Evolutionary conservation across 768 basidiomycete species (phyloP).

Genomic region (Lepiota venenata): DNA sequence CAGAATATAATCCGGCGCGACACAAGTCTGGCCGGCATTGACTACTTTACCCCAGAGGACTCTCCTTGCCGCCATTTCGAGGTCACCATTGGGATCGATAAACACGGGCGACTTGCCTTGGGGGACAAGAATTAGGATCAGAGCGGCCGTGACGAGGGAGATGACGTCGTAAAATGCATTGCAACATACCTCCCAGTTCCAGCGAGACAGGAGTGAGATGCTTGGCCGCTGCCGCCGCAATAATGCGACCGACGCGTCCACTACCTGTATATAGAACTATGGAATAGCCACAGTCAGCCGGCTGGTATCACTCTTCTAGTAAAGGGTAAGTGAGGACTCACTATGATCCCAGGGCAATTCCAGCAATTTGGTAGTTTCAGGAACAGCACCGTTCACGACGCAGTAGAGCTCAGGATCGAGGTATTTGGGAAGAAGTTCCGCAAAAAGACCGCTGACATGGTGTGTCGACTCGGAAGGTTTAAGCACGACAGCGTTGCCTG

Average conservation of each 20-base stretch:
- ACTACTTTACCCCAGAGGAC: constrained; percentile 80
- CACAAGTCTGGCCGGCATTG: constrained; percentile 78
- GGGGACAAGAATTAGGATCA: neutral
- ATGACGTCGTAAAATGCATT: neutral
- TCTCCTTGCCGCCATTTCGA: constrained; percentile 63
- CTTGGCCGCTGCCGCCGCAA: constrained; percentile 75
- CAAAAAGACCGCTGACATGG: constrained; percentile 50
- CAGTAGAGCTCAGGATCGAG: constrained; percentile 63
- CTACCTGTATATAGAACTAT: constrained; percentile 66
- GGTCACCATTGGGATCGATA: constrained; percentile 65
- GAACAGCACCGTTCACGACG: constrained; percentile 65
- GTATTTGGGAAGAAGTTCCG: constrained; percentile 72
- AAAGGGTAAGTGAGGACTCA: neutral
- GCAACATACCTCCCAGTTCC: constrained; percentile 33
- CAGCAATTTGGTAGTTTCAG: constrained; percentile 52
- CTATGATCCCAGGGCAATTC: constrained; percentile 3
- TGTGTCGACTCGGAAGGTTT: constrained; percentile 78
- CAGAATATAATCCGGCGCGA: constrained; percentile 57
- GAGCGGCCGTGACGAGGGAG: neutral
- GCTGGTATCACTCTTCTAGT: neutral
- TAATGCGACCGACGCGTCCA: constrained; percentile 59
- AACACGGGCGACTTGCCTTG: constrained; percentile 72
- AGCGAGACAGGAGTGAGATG: constrained; percentile 63
- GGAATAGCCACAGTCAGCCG: neutral
- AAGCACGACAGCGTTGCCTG: constrained; percentile 67